Evolutionary conservation across 2,329 filamentous ascomycete genomes (phyloP), one percentile per base, ranked within the genome.

Genomic region (Fusarium haematococcum): DNA sequence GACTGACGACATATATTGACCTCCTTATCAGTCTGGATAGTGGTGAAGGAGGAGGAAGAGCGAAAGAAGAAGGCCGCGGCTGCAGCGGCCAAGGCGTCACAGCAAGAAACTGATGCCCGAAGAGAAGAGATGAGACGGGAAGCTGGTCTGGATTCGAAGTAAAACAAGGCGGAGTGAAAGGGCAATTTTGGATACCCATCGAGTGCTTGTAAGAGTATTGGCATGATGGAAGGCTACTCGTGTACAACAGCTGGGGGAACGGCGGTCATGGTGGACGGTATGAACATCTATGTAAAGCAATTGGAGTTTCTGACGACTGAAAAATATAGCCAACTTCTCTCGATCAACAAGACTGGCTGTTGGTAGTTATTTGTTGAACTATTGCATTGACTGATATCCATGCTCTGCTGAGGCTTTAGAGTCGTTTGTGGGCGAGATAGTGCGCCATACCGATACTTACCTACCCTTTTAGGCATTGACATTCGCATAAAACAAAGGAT

Each of bases 91-190:
- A 79, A 80, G 70, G 82, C 80, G 63, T 80, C 81, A 35, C 82
- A 83, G 35, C 80, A 83, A 23, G 86, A 88, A 71, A 83, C 84
- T 6, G 83, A 85, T 66, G 79, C 83, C 33, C 83, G 83, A 69
- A 82, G 84, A 71, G 86, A 88, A 69, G 85, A 87, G 63, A 85
- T 89, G 85, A 84, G 86, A 71, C 85, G 81, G 73, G 86, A 86
- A 77, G 85, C 84, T 39, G 87, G 87, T 1, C 75, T 89, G 43
- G 78, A 79, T n/a, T 75, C 81, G 13, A 83, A 83, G 70, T 83
- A 69, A 77, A 32, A 41, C 32, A 6, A 16, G 27, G 13, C 8
- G 11, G 25, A 41, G 27, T 11, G 27, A 30, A 13, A 45, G 23
- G 58, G 13, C n/a, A n/a, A 32, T 14, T 30, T 43, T 61, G 54